Percentiles rank a stretch among this genome's conserved stretches.
Conservation (phyloP, 75 land plant genomes). For the Picea glauca region DNA sequence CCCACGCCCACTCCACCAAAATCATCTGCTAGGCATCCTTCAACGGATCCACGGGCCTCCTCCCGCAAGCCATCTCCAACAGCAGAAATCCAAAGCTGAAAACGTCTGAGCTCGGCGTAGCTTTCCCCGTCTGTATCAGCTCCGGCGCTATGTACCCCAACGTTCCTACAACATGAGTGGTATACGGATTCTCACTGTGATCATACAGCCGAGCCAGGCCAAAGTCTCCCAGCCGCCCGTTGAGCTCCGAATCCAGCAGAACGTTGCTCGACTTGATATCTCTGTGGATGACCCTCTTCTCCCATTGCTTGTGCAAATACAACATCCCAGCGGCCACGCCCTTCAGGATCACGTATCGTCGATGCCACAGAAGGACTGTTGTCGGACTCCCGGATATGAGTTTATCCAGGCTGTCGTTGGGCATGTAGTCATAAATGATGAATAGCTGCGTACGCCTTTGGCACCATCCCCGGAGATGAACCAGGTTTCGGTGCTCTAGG, state of each 20-base stretch:
- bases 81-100: constrained; percentile 11
- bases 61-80: constrained; percentile 13
- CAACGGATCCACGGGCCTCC: constrained; percentile 14
- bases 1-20: constrained; percentile 35
- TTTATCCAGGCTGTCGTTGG: constrained; percentile 21
- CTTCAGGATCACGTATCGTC: constrained; percentile 1
- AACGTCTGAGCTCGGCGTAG: constrained; percentile 26
- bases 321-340: constrained; percentile 6
- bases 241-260: constrained; percentile 1
- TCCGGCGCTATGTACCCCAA: constrained; percentile 38
- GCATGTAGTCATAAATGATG: constrained; percentile 27
- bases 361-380: not conserved
- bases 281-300: constrained; percentile 6
- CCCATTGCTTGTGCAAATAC: constrained; percentile 11
- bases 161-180: constrained; percentile 18
- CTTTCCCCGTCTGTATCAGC: constrained; percentile 23
- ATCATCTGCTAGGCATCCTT: constrained; percentile 7
- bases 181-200: constrained; percentile 17
- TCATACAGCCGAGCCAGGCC: constrained; percentile 27
- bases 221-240: constrained; percentile 9
- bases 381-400: constrained; percentile 9
- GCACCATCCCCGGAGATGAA: constrained; percentile 33
- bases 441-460: constrained; percentile 14
- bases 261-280: constrained; percentile 13
- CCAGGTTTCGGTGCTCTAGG: constrained; percentile 24